Percentiles rank a stretch among this genome's conserved stretches.
Evolutionary conservation across 2,329 filamentous ascomycete genomes (phyloP).

Genomic region (Albophoma yamanashiensis): DNA sequence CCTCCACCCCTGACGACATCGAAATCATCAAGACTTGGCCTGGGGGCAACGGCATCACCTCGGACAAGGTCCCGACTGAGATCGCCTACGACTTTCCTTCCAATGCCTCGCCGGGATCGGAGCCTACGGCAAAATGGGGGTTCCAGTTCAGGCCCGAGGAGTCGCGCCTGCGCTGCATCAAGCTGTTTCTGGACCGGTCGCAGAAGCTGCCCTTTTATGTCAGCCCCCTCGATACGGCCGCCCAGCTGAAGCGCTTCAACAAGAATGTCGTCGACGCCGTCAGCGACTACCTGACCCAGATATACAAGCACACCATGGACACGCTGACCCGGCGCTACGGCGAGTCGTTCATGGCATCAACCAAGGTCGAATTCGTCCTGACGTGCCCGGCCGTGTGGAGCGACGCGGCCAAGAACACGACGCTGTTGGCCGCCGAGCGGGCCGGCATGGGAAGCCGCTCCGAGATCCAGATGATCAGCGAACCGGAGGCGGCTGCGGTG

Average conservation of each 20-base stretch:
- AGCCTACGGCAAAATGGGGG: constrained; percentile 59
- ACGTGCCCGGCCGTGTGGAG: constrained; percentile 80
- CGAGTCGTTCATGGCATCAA: constrained; percentile 66
- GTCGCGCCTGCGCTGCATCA: constrained; percentile 67
- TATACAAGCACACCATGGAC: constrained; percentile 70
- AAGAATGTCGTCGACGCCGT: constrained; percentile 73
- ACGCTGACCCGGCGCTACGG: constrained; percentile 65
- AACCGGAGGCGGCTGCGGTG: constrained; percentile 70
- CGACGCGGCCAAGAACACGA: constrained; percentile 77
- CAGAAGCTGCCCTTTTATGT: constrained; percentile 77
- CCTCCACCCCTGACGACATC: constrained; percentile 65
- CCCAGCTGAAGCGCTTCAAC: constrained; percentile 61
- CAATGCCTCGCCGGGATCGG: constrained; percentile 20
- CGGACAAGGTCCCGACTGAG: constrained; percentile 76
- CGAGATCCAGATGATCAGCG: constrained; percentile 68
- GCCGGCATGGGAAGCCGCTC: constrained; percentile 66
- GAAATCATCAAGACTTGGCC: constrained; percentile 82
- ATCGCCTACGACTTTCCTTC: constrained; percentile 47
- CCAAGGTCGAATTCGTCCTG: constrained; percentile 67
- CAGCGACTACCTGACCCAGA: constrained; percentile 66
- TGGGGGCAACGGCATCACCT: constrained; percentile 76
- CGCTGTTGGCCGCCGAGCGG: constrained; percentile 63
- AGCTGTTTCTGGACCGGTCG: constrained; percentile 70
- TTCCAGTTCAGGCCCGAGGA: constrained; percentile 76
- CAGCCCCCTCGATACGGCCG: constrained; percentile 64